These are phyloP conservation scores for Phytophthora citricola DNA, from an alignment of 352 stramenopile species.

Conservation along the genomic window DNA sequence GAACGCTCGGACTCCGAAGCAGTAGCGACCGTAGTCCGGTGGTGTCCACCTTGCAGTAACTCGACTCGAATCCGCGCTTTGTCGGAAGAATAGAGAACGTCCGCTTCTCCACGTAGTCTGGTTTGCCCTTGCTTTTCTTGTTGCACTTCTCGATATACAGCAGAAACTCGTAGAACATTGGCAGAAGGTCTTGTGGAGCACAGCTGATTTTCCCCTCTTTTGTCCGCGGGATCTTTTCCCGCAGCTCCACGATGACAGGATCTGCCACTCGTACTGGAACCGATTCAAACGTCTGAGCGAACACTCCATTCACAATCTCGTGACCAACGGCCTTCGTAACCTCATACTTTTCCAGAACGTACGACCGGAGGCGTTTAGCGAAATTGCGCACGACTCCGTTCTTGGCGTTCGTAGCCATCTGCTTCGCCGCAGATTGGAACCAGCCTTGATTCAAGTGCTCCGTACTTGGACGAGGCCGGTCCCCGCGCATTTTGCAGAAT, in stretches of 20 bases:
- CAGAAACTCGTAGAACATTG: conserved; percentile 15
- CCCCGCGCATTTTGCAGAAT: background rate
- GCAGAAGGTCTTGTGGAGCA: conserved; percentile 7
- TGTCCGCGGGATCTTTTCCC: background rate
- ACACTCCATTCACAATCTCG: conserved; percentile 7
- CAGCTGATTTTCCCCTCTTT: conserved; percentile 14
- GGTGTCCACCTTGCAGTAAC: conserved; percentile 11
- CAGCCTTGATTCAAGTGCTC: background rate
- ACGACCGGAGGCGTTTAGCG: conserved; percentile 1
- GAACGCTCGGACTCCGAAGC: conserved; percentile 3
- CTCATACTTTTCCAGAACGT: conserved; percentile 5
- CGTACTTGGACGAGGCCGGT: background rate
- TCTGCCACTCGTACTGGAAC: background rate
- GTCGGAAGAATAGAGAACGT: conserved; percentile 12
- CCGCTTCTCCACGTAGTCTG: conserved; percentile 2
- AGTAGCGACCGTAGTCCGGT: conserved; percentile 2
- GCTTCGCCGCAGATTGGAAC: background rate
- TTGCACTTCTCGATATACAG: conserved; percentile 11
- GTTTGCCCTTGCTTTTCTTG: conserved; percentile 1
- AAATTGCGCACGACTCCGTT: conserved; percentile 10
- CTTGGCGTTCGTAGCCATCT: conserved; percentile 13
- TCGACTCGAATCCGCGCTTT: conserved; percentile 4
- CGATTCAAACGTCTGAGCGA: background rate
- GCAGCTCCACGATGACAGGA: conserved; percentile 5
- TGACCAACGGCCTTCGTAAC: background rate